Percentiles rank a stretch among this genome's conserved stretches.
phyloP scores from a whole-genome alignment of 2,329 filamentous ascomycete genomes.

The Ceratocystiopsis minuta region DNA sequence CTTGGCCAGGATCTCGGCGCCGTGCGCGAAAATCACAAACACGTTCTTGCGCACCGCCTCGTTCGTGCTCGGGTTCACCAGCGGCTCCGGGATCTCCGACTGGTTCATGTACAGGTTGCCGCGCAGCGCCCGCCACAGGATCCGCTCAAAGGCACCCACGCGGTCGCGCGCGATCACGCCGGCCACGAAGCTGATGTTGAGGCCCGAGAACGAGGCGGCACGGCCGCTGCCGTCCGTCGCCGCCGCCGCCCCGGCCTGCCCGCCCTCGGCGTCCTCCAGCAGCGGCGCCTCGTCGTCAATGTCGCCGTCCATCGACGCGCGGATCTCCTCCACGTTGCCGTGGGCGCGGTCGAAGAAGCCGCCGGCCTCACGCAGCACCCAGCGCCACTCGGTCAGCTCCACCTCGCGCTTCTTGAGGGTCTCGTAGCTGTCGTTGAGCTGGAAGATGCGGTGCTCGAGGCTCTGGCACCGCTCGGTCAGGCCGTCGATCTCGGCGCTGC shows the following conservation, averaged over 20 bases:
- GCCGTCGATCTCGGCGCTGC: constrained; percentile 90
- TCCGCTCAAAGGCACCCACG: constrained; percentile 89
- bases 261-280: constrained; percentile 79
- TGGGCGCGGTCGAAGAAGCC: constrained; percentile 95
- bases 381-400: constrained; percentile 94
- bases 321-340: constrained; percentile 91
- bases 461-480: constrained; percentile 81
- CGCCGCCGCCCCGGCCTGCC: constrained; percentile 30
- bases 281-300: constrained; percentile 76
- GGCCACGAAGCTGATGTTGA: constrained; percentile 98
- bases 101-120: constrained; percentile 99
- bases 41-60: constrained; percentile 93
- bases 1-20: constrained; percentile 95
- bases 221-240: constrained; percentile 9
- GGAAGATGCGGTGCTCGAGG: constrained; percentile 77
- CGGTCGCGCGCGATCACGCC: constrained; percentile 88
- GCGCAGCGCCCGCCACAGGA: constrained; percentile 89
- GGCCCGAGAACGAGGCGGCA: constrained; percentile 79
- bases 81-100: constrained; percentile 86
- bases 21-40: constrained; percentile 97
- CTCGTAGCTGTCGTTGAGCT: constrained; percentile 95
- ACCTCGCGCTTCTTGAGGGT: constrained; percentile 95
- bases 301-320: constrained; percentile 53
- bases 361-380: constrained; percentile 89
- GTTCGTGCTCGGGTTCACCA: constrained; percentile 83